Conservation (phyloP, 805 yeast species). For the Saccharomycopsis amapae region DNA sequence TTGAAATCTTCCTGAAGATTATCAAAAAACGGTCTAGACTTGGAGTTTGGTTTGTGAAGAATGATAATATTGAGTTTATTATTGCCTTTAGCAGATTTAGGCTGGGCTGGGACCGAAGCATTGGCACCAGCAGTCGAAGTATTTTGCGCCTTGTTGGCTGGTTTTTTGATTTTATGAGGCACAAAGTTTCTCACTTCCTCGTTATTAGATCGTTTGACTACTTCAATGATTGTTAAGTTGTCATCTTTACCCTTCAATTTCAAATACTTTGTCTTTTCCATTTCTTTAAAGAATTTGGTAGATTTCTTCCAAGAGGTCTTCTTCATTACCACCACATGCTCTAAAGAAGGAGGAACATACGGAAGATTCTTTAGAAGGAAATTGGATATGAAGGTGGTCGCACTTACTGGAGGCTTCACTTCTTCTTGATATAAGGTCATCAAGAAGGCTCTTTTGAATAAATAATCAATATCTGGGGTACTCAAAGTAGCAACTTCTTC, state of each 20-base stretch:
- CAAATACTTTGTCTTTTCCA: slow-evolving; percentile 69
- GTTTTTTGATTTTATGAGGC: slow-evolving; percentile 45
- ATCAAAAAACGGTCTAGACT: slow-evolving; percentile 41
- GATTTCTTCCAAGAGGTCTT: slow-evolving; percentile 87
- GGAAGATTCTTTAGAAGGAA: slow-evolving; percentile 72
- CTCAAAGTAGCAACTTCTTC: slow-evolving; percentile 29
- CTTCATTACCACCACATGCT: slow-evolving; percentile 51
- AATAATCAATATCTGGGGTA: slow-evolving; percentile 63
- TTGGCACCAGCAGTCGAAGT: slow-evolving; percentile 5
- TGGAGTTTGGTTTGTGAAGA: slow-evolving; percentile 50
- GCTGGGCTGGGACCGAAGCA: neutral
- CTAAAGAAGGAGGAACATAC: slow-evolving; percentile 30
- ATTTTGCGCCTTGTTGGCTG: slow-evolving; percentile 2
- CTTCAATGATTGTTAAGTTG: slow-evolving; percentile 51
- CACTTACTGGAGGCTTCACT: slow-evolving; percentile 55
- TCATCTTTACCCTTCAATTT: slow-evolving; percentile 81
- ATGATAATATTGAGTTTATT: slow-evolving; percentile 29
- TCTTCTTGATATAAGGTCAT: slow-evolving; percentile 57
- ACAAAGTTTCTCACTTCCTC: slow-evolving; percentile 51
- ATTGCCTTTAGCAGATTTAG: slow-evolving; percentile 25
- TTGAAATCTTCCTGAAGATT: slow-evolving; percentile 33
- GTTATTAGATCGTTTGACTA: slow-evolving; percentile 40
- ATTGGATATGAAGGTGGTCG: slow-evolving; percentile 70
- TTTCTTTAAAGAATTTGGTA: slow-evolving; percentile 74
- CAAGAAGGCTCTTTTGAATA: slow-evolving; percentile 62